Evolutionary conservation across 495 filamentous ascomycete species (phyloP).

Genomic region (Xanthoparmelia taractica): DNA sequence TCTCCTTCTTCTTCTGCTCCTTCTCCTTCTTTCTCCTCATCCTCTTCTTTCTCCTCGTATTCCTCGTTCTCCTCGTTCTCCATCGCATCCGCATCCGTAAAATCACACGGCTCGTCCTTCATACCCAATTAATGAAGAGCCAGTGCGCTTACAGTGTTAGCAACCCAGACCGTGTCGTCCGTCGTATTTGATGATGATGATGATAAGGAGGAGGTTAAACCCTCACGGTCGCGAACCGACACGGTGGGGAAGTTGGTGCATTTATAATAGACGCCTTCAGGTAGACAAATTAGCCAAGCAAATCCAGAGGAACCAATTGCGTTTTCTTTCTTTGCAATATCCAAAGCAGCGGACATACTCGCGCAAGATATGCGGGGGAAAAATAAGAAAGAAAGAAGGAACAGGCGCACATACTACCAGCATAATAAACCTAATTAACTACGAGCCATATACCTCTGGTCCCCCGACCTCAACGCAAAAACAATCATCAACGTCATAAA

Average conservation of each 20-base stretch:
- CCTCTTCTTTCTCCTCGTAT: too few species aligned
- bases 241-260: neutral
- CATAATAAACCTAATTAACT: neutral
- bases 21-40: too few species aligned
- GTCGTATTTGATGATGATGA: neutral
- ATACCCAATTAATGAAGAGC: too few species aligned
- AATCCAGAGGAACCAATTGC: neutral
- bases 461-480: neutral
- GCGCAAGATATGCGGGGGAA: neutral
- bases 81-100: too few species aligned
- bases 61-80: too few species aligned
- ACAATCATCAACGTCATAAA: neutral
- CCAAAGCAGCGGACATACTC: neutral
- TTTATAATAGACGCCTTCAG: neutral
- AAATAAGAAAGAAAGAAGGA: neutral
- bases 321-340: neutral
- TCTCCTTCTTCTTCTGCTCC: too few species aligned
- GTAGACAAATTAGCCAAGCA: neutral
- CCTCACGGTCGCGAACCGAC: neutral
- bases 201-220: too few species aligned
- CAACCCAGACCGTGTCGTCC: neutral
- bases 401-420: neutral
- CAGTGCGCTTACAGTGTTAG: too few species aligned
- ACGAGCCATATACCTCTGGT: neutral
- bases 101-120: too few species aligned